Conservation (phyloP, 2,329 filamentous ascomycete genomes). For the Hortaea sp. region DNA sequence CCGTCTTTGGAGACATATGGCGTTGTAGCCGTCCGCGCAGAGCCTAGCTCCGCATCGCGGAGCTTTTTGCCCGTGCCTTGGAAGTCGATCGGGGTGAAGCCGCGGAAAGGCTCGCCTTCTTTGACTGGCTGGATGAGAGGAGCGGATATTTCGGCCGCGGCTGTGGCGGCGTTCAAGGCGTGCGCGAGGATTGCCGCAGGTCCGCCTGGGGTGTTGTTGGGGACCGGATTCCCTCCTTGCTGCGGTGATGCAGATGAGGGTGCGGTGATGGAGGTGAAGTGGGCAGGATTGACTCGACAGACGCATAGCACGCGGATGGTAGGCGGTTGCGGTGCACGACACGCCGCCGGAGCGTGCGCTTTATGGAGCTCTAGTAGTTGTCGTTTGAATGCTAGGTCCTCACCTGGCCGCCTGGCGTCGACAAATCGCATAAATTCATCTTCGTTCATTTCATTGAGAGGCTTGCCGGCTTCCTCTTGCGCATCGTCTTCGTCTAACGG, state of each 20-base stretch:
- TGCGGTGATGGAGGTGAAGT: constrained; percentile 17
- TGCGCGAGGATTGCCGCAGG: not conserved
- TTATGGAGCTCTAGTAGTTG: constrained; percentile 11
- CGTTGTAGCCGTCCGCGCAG: constrained; percentile 15
- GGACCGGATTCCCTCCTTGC: not conserved
- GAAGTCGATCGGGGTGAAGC: constrained; percentile 20
- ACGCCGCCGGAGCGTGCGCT: not conserved
- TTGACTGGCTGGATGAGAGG: constrained; percentile 7
- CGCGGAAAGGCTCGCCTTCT: constrained; percentile 18
- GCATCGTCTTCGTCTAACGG: not conserved
- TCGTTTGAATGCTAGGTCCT: constrained; percentile 9
- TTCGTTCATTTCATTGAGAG: constrained; percentile 6
- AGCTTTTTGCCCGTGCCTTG: constrained; percentile 11
- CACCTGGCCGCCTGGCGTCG: constrained; percentile 4
- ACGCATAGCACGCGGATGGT: constrained; percentile 19
- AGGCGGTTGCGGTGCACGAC: constrained; percentile 8
- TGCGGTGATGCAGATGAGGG: not conserved
- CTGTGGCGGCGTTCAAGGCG: not conserved
- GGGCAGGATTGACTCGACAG: constrained; percentile 18
- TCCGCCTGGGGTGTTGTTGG: not conserved
- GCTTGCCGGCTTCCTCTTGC: constrained; percentile 1
- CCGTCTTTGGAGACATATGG: constrained; percentile 11
- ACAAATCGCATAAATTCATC: constrained; percentile 6
- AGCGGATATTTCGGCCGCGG: constrained; percentile 2
- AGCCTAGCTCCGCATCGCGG: constrained; percentile 16